Evolutionary conservation across 768 basidiomycete species (phyloP).

Genomic region (Serendipita indica): DNA sequence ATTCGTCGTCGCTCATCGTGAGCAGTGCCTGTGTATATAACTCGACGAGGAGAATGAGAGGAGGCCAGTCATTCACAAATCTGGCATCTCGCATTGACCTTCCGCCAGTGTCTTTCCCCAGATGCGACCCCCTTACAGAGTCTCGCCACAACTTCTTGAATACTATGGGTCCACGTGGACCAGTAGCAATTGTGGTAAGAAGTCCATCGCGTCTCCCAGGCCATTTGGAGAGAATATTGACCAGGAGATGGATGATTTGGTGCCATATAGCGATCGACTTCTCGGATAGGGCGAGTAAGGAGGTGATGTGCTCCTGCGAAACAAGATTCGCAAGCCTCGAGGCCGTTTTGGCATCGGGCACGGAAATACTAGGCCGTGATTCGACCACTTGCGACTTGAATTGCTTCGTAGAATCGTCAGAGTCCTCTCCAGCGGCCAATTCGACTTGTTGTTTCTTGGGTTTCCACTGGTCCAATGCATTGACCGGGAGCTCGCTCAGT

Average conservation of each 20-base stretch:
- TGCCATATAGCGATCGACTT: constrained; percentile 31
- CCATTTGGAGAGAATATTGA: constrained; percentile 46
- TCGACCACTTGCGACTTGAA: constrained; percentile 23
- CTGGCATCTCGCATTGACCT: constrained; percentile 5
- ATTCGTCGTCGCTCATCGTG: constrained; percentile 95
- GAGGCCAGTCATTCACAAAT: constrained; percentile 32
- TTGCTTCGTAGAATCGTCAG: constrained; percentile 9
- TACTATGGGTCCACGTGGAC: constrained; percentile 46
- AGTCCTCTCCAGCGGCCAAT: constrained; percentile 18
- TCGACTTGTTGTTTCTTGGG: neutral
- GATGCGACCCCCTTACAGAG: constrained; percentile 37
- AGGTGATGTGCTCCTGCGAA: constrained; percentile 23
- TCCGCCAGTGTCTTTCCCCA: constrained; percentile 43
- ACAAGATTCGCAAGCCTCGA: constrained; percentile 49
- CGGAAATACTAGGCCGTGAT: constrained; percentile 31
- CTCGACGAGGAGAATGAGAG: constrained; percentile 64
- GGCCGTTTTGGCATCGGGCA: constrained; percentile 42
- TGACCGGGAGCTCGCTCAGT: constrained; percentile 12
- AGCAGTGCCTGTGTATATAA: constrained; percentile 72
- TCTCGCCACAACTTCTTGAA: constrained; percentile 60
- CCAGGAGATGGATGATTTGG: constrained; percentile 41
- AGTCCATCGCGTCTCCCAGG: constrained; percentile 42
- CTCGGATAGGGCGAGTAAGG: constrained; percentile 24
- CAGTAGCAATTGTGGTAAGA: constrained; percentile 37
- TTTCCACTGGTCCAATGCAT: constrained; percentile 9